These are phyloP conservation scores for Setaria italica DNA, from an alignment of 202 grass and related monocot genomes.

Conservation along the genomic window DNA sequence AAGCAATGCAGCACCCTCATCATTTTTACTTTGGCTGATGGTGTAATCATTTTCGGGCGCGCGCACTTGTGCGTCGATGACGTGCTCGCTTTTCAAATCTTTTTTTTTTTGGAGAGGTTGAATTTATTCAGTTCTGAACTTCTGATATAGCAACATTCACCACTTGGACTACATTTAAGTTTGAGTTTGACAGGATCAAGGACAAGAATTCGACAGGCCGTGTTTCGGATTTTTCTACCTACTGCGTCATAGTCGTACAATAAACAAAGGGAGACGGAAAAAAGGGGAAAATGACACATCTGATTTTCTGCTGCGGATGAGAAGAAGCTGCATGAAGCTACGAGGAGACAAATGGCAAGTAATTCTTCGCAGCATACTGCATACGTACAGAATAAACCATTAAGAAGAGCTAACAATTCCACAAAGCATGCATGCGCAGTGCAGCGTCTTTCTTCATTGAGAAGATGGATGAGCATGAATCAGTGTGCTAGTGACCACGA, in stretches of 20 bases:
- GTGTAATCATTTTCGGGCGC: background rate
- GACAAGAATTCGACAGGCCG: constrained; percentile 11
- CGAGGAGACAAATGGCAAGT: background rate
- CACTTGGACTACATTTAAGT: background rate
- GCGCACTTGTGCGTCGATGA: background rate
- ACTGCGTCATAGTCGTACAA: background rate
- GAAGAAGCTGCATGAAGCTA: background rate
- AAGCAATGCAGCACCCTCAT: background rate
- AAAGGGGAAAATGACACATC: background rate
- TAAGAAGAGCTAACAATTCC: background rate
- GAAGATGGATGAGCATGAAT: background rate
- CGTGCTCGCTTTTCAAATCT: background rate
- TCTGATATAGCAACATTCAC: background rate
- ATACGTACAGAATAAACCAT: background rate
- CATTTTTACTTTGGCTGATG: background rate
- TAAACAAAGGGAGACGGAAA: background rate
- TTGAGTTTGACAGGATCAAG: constrained; percentile 18
- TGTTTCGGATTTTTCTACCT: background rate
- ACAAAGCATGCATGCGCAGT: background rate
- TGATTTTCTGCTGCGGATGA: background rate
- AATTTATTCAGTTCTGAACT: background rate
- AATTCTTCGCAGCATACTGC: background rate
- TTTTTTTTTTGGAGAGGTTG: background rate
- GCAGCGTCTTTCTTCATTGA: background rate
- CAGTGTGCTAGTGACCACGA: background rate